Conservation (phyloP, 2,329 filamentous ascomycete genomes). For the Akanthomyces dipterigenus region DNA sequence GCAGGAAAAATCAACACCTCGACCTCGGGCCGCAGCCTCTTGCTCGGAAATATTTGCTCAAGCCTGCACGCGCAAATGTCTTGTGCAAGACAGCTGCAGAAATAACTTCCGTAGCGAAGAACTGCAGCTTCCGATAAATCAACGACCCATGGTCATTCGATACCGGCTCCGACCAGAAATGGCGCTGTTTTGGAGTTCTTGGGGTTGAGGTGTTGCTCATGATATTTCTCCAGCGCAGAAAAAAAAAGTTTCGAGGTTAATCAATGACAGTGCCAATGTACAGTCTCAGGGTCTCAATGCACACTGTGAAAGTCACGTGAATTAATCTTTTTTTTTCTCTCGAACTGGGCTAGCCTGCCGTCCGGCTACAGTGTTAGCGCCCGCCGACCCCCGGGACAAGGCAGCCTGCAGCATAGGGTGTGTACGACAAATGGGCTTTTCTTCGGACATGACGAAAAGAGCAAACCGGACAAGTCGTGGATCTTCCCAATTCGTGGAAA, state of each 20-base stretch:
- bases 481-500: neutral
- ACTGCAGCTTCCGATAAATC: neutral
- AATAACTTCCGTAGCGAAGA: neutral
- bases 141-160: neutral
- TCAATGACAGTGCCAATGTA: constrained; percentile 9
- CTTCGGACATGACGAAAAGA: neutral
- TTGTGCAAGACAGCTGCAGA: neutral
- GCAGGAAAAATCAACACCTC: neutral
- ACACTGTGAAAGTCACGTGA: constrained; percentile 10
- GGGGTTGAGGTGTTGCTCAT: constrained; percentile 1
- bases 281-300: neutral
- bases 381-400: neutral
- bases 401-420: neutral
- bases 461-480: neutral
- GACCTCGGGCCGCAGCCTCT: neutral
- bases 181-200: neutral
- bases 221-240: neutral
- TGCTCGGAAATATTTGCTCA: neutral
- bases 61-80: neutral
- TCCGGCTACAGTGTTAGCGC: constrained; percentile 7
- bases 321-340: neutral
- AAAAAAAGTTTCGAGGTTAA: constrained; percentile 14
- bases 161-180: neutral
- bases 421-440: neutral
- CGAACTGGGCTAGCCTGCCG: neutral